Base-by-base conservation (phyloP, 306 rosid species). In the Cucurbita moschata region DNA sequence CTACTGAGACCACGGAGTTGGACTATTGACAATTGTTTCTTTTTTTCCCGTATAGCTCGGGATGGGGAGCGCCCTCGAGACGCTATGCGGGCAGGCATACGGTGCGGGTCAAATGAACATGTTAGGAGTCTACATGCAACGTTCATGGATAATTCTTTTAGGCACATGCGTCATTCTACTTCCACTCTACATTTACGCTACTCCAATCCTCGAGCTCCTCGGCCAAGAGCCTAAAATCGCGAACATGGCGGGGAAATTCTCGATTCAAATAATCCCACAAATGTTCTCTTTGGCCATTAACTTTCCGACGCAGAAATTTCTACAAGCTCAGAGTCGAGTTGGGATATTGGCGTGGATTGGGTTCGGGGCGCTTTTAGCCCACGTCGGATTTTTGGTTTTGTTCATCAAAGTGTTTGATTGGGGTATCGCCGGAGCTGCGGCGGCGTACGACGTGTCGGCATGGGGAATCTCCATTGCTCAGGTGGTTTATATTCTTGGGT, bases 1-100 rank as follows among this genome's bases (percentile, higher is more conserved):
- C 7, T 13, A 13, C 14, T 0, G 5, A 12, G 14, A 49, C 53
- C n/a, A 13, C 5, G 13, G 53, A 13, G 14, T 13, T 1, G 13
- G 7, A 12, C n/a, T 49, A 49, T 50, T 14, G 8, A 0, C 18
- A 1, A 5, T 50, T 14, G 54, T 50, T 6, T 50, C 0, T 62
- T 62, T 38, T 0, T 15, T 23, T 61, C 4, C 3, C 6, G 4
- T 50, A 59, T 83, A 95, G 99, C 87, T 95, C 63, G 99, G 97
- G 1, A 91, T 95, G 97, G 99, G 88, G 76, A 95, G 99, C 81
- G 99, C 99, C 67, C 78, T 95, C 4, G 99, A 95, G 87, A 91
- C 99, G 7, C 67, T 95, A 73, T 91, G 99, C 80, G 99, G 99
- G 35, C 99, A 95, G 73, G 97, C 99, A 57, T 95, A 79, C 81